Percentiles rank a stretch among this genome's conserved stretches.
Conservation (phyloP, 805 yeast genomes). For the Kodamaea fukazawae region DNA sequence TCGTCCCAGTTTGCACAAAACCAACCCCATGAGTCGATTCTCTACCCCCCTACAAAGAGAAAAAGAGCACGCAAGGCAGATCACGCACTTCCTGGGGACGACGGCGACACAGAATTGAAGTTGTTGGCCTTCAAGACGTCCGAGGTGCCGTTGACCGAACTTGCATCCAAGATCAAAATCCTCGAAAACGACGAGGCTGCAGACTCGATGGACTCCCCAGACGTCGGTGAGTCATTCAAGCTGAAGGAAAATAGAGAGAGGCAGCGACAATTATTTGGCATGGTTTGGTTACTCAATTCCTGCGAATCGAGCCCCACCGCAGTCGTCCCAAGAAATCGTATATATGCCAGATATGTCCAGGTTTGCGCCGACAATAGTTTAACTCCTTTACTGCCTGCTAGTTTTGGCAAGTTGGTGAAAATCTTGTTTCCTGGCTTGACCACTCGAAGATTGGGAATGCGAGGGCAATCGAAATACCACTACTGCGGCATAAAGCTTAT, state of each 20-base stretch:
- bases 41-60: constrained; percentile 9
- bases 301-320: constrained; percentile 51
- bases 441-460: constrained; percentile 75
- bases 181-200: constrained; percentile 30
- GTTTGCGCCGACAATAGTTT: constrained; percentile 40
- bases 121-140: constrained; percentile 34
- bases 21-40: neutral
- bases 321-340: constrained; percentile 42
- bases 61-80: constrained; percentile 30
- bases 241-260: constrained; percentile 40
- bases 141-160: constrained; percentile 38
- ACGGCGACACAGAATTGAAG: constrained; percentile 36
- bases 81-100: constrained; percentile 31
- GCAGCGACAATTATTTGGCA: constrained; percentile 74
- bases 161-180: constrained; percentile 44
- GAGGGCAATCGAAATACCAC: constrained; percentile 82
- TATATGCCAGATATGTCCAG: constrained; percentile 42
- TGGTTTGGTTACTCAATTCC: constrained; percentile 72
- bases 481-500: constrained; percentile 67
- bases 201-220: constrained; percentile 1
- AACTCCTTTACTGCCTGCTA: constrained; percentile 70
- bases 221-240: constrained; percentile 3
- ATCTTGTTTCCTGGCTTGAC: constrained; percentile 62
- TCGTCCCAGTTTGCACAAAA: neutral
- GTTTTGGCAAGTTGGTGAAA: constrained; percentile 62